Evolutionary conservation across 306 rosid species (phyloP).

Genomic region (Erythrophleum fordii): DNA sequence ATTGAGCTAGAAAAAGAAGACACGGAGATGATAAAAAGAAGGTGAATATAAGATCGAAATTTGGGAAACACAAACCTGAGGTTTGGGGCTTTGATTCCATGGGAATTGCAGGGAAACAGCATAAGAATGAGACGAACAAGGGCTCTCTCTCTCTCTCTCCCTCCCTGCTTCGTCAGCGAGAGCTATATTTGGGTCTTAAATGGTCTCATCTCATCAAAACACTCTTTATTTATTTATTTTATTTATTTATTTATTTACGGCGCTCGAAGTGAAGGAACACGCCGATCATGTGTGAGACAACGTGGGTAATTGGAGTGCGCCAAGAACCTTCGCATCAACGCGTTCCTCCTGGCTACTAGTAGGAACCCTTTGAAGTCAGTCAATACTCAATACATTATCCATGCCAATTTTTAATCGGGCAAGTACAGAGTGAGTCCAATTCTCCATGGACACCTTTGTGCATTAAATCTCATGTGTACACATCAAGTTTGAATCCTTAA

Average conservation of each 20-base stretch:
- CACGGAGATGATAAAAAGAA: not conserved
- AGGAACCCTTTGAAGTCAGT: too few species aligned
- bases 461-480: too few species aligned
- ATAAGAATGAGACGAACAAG: not conserved
- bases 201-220: not conserved
- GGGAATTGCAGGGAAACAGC: conserved; percentile 25
- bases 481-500: too few species aligned
- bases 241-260: too few species aligned
- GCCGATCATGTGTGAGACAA: not conserved
- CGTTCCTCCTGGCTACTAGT: not conserved
- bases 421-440: too few species aligned
- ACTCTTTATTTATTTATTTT: not conserved
- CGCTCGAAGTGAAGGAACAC: not conserved
- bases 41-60: not conserved
- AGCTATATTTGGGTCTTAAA: not conserved
- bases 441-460: too few species aligned
- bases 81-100: conserved; percentile 38
- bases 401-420: too few species aligned
- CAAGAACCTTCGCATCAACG: not conserved
- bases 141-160: not conserved
- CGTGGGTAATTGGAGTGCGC: not conserved
- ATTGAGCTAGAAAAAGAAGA: not conserved
- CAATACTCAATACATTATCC: too few species aligned
- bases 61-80: conserved; percentile 29
- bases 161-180: not conserved